phyloP scores from a whole-genome alignment of 78 protist species.

The Ministeria vibrans region DNA sequence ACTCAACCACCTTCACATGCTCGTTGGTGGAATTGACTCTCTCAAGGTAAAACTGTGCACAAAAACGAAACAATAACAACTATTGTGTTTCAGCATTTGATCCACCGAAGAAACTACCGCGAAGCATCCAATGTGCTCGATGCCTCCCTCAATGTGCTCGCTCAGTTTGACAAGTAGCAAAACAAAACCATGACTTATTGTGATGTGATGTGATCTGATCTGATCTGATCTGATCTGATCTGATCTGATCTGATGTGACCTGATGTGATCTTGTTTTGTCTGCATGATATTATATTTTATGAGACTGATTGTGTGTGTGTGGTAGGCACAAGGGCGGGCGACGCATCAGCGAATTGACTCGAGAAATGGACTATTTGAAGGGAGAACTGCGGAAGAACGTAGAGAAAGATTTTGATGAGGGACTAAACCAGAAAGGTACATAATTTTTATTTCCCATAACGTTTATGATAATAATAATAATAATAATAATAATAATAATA shows the following conservation, averaged over 20 bases:
- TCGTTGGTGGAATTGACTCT: conserved; percentile 27
- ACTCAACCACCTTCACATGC: conserved; percentile 61
- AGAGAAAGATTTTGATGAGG: not conserved
- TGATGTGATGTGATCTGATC: not conserved
- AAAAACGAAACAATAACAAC: not conserved
- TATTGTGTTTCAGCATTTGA: conserved; percentile 3
- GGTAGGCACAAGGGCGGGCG: not conserved
- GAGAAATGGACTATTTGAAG: not conserved
- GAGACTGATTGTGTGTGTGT: not conserved
- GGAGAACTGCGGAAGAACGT: not conserved
- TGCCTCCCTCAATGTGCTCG: conserved; percentile 10
- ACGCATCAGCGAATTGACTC: not conserved
- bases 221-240: not conserved
- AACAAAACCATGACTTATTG: not conserved
- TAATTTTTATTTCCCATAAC: too few species aligned
- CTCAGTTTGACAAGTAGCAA: conserved; percentile 15
- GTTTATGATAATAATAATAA: too few species aligned
- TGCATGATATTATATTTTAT: not conserved
- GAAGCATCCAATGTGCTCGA: conserved; percentile 16
- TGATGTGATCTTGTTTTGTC: not conserved
- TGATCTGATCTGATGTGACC: not conserved
- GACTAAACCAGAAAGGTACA: not conserved
- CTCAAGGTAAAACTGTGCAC: not conserved
- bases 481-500: too few species aligned
- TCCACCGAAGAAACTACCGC: conserved; percentile 1